phyloP scores from a whole-genome alignment of 345 rosid species.

The Eucalyptus melliodora region DNA sequence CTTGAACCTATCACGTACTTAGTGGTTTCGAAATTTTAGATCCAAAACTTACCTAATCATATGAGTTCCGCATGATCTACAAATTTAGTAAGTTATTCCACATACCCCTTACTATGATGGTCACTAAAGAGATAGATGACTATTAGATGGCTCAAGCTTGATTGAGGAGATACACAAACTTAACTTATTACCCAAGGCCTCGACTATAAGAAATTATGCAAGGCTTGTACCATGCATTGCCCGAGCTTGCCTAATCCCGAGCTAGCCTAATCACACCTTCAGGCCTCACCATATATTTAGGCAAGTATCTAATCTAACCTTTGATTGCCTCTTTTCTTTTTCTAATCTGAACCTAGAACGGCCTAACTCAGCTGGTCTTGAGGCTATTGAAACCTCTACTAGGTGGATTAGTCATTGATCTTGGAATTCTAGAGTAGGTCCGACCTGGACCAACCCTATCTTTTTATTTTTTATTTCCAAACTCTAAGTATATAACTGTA shows the following conservation, averaged over 20 bases:
- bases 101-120: background rate
- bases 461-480: no score
- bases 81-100: background rate
- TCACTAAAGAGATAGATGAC: background rate
- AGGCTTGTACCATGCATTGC: background rate
- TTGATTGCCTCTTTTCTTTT: background rate
- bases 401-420: background rate
- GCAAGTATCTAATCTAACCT: background rate
- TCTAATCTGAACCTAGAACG: no score
- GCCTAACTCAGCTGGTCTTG: background rate
- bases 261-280: background rate
- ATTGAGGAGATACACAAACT: background rate
- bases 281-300: background rate
- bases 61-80: accelerated
- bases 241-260: background rate
- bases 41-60: background rate
- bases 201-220: background rate
- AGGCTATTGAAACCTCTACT: no score
- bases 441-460: background rate
- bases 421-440: background rate
- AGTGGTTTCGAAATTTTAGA: background rate
- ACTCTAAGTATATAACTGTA: background rate
- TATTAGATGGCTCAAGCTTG: background rate
- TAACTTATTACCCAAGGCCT: background rate
- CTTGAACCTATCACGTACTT: background rate